Evolutionary conservation across 2,329 filamentous ascomycete genomes (phyloP).

Genomic region (Fusarium fracticaudum): DNA sequence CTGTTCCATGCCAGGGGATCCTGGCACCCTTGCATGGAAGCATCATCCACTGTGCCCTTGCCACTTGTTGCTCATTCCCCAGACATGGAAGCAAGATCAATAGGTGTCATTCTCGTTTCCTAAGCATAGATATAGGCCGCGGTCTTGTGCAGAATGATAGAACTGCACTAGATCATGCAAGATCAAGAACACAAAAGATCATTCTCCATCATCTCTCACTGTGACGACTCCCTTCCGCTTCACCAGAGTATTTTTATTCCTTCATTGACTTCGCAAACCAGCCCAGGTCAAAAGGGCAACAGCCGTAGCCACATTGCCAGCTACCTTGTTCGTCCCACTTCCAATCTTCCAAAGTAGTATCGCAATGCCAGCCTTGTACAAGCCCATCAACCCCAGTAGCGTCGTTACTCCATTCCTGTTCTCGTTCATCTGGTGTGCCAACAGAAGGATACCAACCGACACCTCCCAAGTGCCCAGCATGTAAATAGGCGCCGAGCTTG

Average conservation of each 20-base stretch:
- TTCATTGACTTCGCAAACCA: neutral
- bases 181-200: neutral
- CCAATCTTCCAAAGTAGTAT: neutral
- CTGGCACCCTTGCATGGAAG: neutral
- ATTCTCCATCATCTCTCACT: neutral
- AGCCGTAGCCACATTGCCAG: neutral
- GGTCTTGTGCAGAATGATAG: too few relatives aligned
- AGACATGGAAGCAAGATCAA: neutral
- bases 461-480: conserved; percentile 11
- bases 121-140: too few relatives aligned
- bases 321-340: neutral
- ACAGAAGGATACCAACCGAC: neutral
- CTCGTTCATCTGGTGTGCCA: neutral
- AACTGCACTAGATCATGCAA: neutral
- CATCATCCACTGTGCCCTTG: neutral
- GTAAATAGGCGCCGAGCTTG: neutral
- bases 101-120: too few relatives aligned
- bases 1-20: too few relatives aligned
- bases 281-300: neutral
- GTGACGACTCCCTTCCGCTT: neutral
- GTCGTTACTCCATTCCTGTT: neutral
- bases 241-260: accelerated
- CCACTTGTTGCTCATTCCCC: too few relatives aligned
- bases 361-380: neutral
- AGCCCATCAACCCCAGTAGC: neutral